Conservation (phyloP, 441 rosid genomes). For the Metrosideros polymorpha region DNA sequence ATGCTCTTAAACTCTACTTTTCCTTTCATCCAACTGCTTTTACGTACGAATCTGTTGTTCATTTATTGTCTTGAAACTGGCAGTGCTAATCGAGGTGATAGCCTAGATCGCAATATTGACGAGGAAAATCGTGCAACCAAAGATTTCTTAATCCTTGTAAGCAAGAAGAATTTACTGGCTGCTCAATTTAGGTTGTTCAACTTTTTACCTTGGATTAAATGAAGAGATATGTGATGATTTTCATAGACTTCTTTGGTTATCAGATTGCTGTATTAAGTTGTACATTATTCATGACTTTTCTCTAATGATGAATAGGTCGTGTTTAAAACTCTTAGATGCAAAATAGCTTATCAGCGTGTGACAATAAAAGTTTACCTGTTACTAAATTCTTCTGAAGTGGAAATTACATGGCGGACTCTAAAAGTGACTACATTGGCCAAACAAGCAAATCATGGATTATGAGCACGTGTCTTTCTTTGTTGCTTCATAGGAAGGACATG, state of each 20-base stretch:
- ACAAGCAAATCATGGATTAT: slow-evolving; percentile 5
- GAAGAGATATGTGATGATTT: background rate
- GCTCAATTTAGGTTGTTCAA: background rate
- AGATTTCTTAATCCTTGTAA: slow-evolving; percentile 85
- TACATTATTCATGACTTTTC: background rate
- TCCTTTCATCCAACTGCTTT: slow-evolving; percentile 2
- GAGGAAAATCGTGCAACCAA: slow-evolving; percentile 56
- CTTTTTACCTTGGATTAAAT: background rate
- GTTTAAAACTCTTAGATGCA: background rate
- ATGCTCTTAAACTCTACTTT: slow-evolving; percentile 16
- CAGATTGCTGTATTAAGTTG: background rate
- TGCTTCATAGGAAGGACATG: slow-evolving; percentile 56
- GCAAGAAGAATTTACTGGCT: slow-evolving; percentile 4
- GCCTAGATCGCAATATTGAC: slow-evolving; percentile 77
- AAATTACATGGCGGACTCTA: background rate
- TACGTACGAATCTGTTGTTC: background rate
- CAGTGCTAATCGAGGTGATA: slow-evolving; percentile 93
- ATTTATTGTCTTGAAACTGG: slow-evolving; percentile 21
- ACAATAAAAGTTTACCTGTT: background rate
- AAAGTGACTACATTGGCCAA: background rate
- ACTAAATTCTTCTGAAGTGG: background rate
- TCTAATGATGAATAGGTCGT: background rate
- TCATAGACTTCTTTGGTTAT: background rate
- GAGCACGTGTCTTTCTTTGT: slow-evolving; percentile 1
- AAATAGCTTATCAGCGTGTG: background rate